phyloP scores from a whole-genome alignment of 148 eudicot genomes.

The Pouteria glomerata region DNA sequence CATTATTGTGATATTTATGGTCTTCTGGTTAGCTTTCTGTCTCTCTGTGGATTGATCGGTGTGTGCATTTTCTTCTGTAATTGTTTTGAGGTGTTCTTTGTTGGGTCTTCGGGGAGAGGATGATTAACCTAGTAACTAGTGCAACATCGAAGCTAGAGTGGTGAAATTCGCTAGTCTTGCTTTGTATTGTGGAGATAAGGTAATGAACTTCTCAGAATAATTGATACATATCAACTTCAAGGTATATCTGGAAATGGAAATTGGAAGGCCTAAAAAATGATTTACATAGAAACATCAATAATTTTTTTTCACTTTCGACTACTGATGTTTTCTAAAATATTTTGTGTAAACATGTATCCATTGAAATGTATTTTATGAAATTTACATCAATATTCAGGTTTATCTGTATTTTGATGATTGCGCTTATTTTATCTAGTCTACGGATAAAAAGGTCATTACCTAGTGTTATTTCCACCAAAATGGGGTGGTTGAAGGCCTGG shows the following conservation, averaged over 20 bases:
- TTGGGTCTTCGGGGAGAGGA: neutral
- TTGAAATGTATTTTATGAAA: neutral
- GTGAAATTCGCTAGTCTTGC: neutral
- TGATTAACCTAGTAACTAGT: neutral
- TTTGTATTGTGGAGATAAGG: neutral
- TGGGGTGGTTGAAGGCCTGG: neutral
- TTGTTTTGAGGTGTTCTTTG: neutral
- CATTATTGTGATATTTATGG: conserved; percentile 90
- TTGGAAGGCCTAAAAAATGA: neutral
- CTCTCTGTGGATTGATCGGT: conserved; percentile 4
- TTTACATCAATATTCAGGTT: neutral
- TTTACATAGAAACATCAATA: neutral
- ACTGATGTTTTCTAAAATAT: neutral
- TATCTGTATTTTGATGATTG: neutral
- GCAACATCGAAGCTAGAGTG: neutral
- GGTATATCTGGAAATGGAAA: neutral
- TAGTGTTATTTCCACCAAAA: neutral
- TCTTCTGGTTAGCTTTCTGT: conserved; percentile 54
- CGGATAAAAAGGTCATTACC: neutral
- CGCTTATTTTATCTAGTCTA: neutral
- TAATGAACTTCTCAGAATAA: neutral
- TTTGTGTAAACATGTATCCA: neutral
- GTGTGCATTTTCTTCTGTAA: neutral
- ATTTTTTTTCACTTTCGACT: neutral
- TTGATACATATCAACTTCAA: neutral